A percentile compares a stretch with the other conserved stretches of the same genome.
Conservation (phyloP, 139 green algal species). For the Mychonastes homosphaera region DNA sequence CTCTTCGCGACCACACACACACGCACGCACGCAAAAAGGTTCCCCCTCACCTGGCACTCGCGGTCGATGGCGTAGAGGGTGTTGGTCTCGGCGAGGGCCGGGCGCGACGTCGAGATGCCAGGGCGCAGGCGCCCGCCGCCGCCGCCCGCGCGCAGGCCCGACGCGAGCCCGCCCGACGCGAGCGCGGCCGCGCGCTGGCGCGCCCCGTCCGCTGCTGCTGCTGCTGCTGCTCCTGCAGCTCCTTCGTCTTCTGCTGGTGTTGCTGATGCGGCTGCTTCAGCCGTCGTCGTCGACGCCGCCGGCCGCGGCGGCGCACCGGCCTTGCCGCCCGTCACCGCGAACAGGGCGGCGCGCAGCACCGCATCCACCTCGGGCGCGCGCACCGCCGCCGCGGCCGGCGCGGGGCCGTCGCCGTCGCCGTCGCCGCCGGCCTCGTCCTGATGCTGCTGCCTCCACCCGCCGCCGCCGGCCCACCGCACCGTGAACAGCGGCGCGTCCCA, state of each 20-base stretch:
- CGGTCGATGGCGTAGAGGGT: too few species aligned
- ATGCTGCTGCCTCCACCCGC: neutral
- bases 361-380: neutral
- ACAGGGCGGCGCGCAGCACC: neutral
- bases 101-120: neutral
- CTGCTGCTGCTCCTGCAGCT: slow-evolving; percentile 9
- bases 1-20: neutral
- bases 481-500: slow-evolving; percentile 82
- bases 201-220: neutral
- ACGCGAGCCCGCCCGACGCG: neutral
- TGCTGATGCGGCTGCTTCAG: neutral
- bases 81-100: too few species aligned
- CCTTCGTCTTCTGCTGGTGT: slow-evolving; percentile 2
- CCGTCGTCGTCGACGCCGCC: neutral
- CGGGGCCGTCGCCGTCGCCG: neutral
- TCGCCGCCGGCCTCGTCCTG: neutral
- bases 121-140: neutral
- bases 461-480: slow-evolving; percentile 13
- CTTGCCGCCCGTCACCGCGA: neutral
- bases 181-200: neutral
- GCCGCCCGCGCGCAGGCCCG: neutral
- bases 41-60: neutral
- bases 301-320: neutral
- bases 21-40: slow-evolving; percentile 1
- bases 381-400: neutral